These are phyloP conservation scores for Sugiyamaella qingdaonensis DNA, from an alignment of 805 yeast species.

Conservation along the genomic window DNA sequence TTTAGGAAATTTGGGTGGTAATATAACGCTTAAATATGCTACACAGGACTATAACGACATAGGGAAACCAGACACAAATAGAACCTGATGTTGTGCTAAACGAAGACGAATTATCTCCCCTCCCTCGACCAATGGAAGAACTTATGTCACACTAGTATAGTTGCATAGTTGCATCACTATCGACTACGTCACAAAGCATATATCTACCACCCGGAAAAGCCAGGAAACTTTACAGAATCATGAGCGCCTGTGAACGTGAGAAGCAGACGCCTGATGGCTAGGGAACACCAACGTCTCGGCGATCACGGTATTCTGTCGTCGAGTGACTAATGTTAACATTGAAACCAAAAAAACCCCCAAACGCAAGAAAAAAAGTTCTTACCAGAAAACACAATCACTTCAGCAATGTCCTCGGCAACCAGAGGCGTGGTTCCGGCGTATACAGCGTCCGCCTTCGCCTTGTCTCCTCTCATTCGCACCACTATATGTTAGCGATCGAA, in stretches of 20 bases:
- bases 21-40: too few species aligned
- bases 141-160: too few species aligned
- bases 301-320: slow-evolving; percentile 67
- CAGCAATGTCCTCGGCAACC: slow-evolving; percentile 70
- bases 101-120: too few species aligned
- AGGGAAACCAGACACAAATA: too few species aligned
- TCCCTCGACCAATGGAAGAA: too few species aligned
- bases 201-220: too few species aligned
- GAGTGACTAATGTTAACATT: slow-evolving; percentile 36
- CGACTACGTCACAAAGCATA: too few species aligned
- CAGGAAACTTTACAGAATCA: not conserved
- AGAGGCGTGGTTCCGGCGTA: slow-evolving; percentile 68
- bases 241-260: slow-evolving; percentile 35
- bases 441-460: slow-evolving; percentile 55
- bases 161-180: too few species aligned
- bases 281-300: slow-evolving; percentile 84
- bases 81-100: too few species aligned
- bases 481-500: slow-evolving; percentile 21
- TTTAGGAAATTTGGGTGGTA: too few species aligned
- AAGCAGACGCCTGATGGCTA: slow-evolving; percentile 76
- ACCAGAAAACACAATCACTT: slow-evolving; percentile 56
- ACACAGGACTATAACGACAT: too few species aligned
- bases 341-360: slow-evolving; percentile 10
- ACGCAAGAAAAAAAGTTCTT: not conserved
- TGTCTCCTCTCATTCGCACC: slow-evolving; percentile 62